phyloP scores from a whole-genome alignment of 2,329 filamentous ascomycete genomes.

The Pochonia chlamydosporia region DNA sequence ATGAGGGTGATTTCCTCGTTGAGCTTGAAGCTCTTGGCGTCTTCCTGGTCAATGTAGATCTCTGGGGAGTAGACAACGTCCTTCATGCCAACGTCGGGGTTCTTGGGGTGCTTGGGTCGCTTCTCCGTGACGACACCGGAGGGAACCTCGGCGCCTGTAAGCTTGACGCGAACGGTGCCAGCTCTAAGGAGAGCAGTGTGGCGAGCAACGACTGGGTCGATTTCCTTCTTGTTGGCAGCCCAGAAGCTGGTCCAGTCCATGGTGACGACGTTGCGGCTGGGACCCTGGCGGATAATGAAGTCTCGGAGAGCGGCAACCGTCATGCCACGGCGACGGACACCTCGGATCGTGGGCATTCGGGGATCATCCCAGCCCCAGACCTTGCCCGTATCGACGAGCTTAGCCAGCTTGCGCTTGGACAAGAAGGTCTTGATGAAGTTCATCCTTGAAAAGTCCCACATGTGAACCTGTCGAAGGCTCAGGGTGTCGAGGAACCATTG shows the following conservation, averaged over 20 bases:
- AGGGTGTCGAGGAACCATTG: constrained; percentile 77
- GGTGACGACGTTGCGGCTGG: constrained; percentile 75
- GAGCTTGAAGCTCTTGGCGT: constrained; percentile 73
- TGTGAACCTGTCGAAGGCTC: constrained; percentile 68
- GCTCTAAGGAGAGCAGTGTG: constrained; percentile 69
- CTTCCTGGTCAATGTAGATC: constrained; percentile 79
- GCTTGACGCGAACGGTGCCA: constrained; percentile 62
- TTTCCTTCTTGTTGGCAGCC: constrained; percentile 74
- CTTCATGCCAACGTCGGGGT: constrained; percentile 77
- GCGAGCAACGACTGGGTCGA: constrained; percentile 69
- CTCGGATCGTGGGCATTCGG: constrained; percentile 78
- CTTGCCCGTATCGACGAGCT: constrained; percentile 69
- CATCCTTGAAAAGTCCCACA: constrained; percentile 81
- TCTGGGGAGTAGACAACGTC: constrained; percentile 72
- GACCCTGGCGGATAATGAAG: constrained; percentile 80
- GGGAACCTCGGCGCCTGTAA: constrained; percentile 64
- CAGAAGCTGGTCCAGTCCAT: constrained; percentile 78
- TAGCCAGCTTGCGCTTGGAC: constrained; percentile 81
- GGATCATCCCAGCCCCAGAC: constrained; percentile 86
- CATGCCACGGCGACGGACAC: constrained; percentile 72
- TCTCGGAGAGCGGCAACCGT: constrained; percentile 73
- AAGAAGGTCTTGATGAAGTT: constrained; percentile 80
- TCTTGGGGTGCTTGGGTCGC: constrained; percentile 86
- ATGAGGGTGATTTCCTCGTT: constrained; percentile 93
- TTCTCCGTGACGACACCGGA: constrained; percentile 60